Conservation (phyloP, 1,284 basidiomycete genomes). For the Cryptococcus sp. region DNA sequence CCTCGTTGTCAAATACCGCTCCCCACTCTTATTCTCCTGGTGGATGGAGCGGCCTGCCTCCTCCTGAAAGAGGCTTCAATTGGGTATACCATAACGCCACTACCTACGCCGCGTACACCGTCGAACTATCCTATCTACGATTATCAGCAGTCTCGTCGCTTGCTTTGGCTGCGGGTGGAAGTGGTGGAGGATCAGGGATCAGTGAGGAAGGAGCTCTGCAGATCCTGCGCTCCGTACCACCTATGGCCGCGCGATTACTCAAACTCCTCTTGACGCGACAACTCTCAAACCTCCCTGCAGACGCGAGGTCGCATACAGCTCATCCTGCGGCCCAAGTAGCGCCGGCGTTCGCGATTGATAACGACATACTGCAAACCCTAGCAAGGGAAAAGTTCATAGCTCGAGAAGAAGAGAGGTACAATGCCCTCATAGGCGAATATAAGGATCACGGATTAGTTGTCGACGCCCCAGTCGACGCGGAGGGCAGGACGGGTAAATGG, state of each 20-base stretch:
- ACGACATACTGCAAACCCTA: constrained; percentile 44
- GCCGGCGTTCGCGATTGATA: constrained; percentile 49
- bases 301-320: constrained; percentile 23
- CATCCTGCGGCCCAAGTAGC: constrained; percentile 23
- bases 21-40: constrained; percentile 23
- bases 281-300: constrained; percentile 60
- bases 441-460: constrained; percentile 82
- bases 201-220: constrained; percentile 79
- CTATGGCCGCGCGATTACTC: constrained; percentile 79
- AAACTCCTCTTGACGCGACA: constrained; percentile 67
- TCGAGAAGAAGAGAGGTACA: constrained; percentile 77
- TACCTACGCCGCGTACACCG: constrained; percentile 76
- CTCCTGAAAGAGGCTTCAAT: constrained; percentile 61
- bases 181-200: constrained; percentile 54
- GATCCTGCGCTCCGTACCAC: constrained; percentile 80
- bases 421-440: constrained; percentile 81
- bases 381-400: constrained; percentile 74
- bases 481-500: constrained; percentile 53
- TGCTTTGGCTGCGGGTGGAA: constrained; percentile 22
- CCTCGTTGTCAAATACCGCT: constrained; percentile 38
- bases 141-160: constrained; percentile 31
- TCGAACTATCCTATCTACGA: constrained; percentile 63
- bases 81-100: constrained; percentile 88
- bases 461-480: constrained; percentile 51
- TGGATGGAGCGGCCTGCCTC: constrained; percentile 26